Conservation (phyloP, 176 grass and related monocot genomes). For the Oryza coarctata region DNA sequence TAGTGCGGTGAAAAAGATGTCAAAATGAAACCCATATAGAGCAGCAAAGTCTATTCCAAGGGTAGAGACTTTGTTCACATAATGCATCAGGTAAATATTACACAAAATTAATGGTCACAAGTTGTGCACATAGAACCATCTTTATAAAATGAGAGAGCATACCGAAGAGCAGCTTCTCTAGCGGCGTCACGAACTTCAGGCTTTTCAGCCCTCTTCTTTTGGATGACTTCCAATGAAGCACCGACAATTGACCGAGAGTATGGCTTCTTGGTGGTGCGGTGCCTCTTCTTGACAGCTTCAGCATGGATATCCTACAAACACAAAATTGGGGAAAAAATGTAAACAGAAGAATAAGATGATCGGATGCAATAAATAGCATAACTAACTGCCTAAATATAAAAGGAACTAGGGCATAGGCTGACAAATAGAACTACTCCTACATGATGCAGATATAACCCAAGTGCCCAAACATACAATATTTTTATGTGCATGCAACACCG, state of each 20-base stretch:
- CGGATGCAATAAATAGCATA: neutral
- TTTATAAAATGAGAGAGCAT: neutral
- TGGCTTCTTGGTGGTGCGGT: conserved; percentile 68
- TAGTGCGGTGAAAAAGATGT: neutral
- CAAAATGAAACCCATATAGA: neutral
- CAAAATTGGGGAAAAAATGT: neutral
- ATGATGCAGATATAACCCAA: neutral
- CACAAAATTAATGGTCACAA: too few relatives aligned
- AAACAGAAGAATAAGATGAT: neutral
- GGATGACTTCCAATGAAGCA: conserved; percentile 73
- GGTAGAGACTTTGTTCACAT: neutral
- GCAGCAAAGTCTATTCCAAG: neutral
- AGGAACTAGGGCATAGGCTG: neutral
- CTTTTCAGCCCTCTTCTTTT: conserved; percentile 81
- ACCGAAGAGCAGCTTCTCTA: conserved; percentile 79
- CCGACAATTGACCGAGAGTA: conserved; percentile 80
- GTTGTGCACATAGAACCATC: neutral
- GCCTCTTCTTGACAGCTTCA: conserved; percentile 71
- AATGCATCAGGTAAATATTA: neutral
- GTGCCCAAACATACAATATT: neutral
- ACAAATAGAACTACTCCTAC: too few relatives aligned
- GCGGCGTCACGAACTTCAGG: conserved; percentile 79
- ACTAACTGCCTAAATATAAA: neutral
- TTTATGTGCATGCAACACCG: neutral
- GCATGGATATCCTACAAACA: conserved; percentile 66